Base-by-base conservation (phyloP, 352 stramenopile species). In the Phytophthora syringae region DNA sequence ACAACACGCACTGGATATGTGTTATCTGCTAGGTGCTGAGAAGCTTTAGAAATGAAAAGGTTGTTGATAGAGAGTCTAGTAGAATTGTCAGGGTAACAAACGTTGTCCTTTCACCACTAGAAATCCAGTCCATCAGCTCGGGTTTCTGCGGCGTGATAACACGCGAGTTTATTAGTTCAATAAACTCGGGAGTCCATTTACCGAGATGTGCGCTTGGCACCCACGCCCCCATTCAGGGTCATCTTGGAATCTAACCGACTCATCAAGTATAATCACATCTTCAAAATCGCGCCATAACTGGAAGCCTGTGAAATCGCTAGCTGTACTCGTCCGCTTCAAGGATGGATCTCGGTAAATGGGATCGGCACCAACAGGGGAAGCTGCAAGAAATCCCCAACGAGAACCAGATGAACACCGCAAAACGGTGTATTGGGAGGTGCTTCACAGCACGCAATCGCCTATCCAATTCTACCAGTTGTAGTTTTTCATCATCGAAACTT, bases 1-100 rank as follows among this genome's bases (percentile, higher is more conserved):
- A n/a, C n/a, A n/a, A n/a, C n/a, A n/a, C 25, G 44, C 5, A 37
- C 44, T 9, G 44, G 24, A 22, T 52, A 52, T 24, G 7, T 7
- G 2, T 22, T 16, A 5, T 37, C 37, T 12, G 44, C 1, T 15
- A 52, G 18, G 1, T 15, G 7, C 22, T 39, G 36, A 5, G 24
- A 22, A 7, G 24, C 37, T 22, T 4, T 22, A 7, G 22, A 39
- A 24, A 52, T 37, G 15, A 37, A 52, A 5, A 52, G 1, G 24
- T 52, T 52, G 44, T 36, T 52, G 4, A 52, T 52, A 7, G 44
- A 36, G 2, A 21, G 44, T n/a, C 44, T 36, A 2, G 44, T 52
- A 4, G 15, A 39, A 30, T 52, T 52, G 12, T 52, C 44, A 13
- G 44, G 13, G 30, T 36, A 1, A 36, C 30, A 11, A 36, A 36